Evolutionary conservation across 1,139 yeast species (phyloP).

Genomic region (Nakaseomyces uthaithaninus): DNA sequence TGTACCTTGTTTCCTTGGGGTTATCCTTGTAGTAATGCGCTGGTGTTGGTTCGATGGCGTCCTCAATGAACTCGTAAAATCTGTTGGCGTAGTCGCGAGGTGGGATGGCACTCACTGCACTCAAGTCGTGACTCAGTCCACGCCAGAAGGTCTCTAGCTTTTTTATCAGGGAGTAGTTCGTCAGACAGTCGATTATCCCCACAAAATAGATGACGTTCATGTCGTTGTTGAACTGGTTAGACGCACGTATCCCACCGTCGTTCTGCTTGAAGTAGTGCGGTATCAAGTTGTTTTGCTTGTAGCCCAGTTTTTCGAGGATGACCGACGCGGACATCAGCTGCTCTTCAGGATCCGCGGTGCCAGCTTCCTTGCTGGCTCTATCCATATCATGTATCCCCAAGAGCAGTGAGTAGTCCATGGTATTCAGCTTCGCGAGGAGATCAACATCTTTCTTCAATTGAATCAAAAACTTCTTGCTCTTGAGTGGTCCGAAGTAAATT

Average conservation of each 20-base stretch:
- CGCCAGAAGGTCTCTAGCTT: constrained; percentile 83
- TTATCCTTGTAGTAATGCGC: constrained; percentile 18
- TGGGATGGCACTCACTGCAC: constrained; percentile 80
- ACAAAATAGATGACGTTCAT: constrained; percentile 70
- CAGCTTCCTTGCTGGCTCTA: constrained; percentile 22
- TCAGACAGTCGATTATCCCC: constrained; percentile 91
- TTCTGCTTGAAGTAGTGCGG: constrained; percentile 60
- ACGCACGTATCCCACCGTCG: constrained; percentile 80
- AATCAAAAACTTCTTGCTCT: constrained; percentile 47
- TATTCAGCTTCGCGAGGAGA: constrained; percentile 63
- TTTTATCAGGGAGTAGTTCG: constrained; percentile 72
- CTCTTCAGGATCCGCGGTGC: constrained; percentile 6
- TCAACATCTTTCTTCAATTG: constrained; percentile 73
- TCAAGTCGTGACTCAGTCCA: constrained; percentile 58
- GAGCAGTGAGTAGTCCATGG: constrained; percentile 90
- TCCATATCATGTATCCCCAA: constrained; percentile 78
- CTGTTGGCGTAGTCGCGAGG: constrained; percentile 85
- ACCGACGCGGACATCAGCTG: constrained; percentile 2
- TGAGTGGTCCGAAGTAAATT: constrained; percentile 66
- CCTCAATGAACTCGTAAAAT: constrained; percentile 58
- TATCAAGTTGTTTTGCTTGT: constrained; percentile 14
- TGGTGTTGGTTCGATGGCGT: constrained; percentile 25
- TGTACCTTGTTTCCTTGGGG: constrained; percentile 17
- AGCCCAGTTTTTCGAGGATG: constrained; percentile 1
- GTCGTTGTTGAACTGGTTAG: constrained; percentile 57